Evolutionary conservation across 2,329 filamentous ascomycete species (phyloP).

Genomic region (Trichophyton rubrum): DNA sequence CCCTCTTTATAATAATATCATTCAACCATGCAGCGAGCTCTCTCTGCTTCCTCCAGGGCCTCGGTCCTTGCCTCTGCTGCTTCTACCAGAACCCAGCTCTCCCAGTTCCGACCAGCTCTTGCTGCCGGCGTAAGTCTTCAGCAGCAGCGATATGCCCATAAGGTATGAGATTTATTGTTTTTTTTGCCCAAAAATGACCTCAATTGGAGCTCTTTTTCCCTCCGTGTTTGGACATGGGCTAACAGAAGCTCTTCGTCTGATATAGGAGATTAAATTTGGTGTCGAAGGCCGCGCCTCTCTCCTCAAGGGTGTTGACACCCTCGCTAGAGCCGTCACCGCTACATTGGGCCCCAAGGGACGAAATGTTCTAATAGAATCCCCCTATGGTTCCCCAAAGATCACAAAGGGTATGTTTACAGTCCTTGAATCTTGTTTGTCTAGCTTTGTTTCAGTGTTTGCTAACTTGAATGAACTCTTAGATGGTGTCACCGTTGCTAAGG

Average conservation of each 20-base stretch:
- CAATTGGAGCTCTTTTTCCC: neutral
- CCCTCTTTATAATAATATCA: conserved; percentile 13
- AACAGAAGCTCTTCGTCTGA: conserved; percentile 14
- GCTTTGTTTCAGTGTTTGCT: neutral
- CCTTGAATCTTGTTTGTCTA: neutral
- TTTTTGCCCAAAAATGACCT: neutral
- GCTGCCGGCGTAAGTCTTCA: conserved; percentile 52
- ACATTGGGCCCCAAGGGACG: conserved; percentile 96
- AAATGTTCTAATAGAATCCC: conserved; percentile 96
- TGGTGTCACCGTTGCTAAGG: conserved; percentile 80
- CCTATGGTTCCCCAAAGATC: conserved; percentile 98
- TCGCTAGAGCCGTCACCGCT: conserved; percentile 89
- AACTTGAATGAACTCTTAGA: conserved; percentile 38
- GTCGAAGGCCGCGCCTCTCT: conserved; percentile 85
- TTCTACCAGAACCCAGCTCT: conserved; percentile 44
- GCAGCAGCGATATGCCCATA: conserved; percentile 94
- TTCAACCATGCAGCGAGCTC: conserved; percentile 80
- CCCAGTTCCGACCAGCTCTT: conserved; percentile 49
- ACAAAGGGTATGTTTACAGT: conserved; percentile 65
- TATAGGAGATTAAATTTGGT: conserved; percentile 91
- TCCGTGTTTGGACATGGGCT: conserved; percentile 15
- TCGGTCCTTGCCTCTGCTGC: conserved; percentile 60
- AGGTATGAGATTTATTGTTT: conserved; percentile 50
- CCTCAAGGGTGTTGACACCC: conserved; percentile 87
- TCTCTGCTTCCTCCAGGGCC: conserved; percentile 67